Evolutionary conservation across 805 yeast species (phyloP).

Genomic region (Wickerhamiella siamensis): DNA sequence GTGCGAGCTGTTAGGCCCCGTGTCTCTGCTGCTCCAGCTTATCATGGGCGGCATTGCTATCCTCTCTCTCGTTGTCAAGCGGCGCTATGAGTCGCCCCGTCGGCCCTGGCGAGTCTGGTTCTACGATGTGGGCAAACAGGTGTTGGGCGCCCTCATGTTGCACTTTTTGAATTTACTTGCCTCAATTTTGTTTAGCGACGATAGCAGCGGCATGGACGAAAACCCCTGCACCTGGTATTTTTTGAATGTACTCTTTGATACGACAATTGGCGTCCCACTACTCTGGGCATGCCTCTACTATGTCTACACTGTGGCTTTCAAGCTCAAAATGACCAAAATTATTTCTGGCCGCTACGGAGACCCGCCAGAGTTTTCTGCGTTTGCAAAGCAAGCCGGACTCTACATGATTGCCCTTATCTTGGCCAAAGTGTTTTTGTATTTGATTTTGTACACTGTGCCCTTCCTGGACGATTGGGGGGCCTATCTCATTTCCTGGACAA

Average conservation of each 20-base stretch:
- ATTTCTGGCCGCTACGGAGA: constrained; percentile 49
- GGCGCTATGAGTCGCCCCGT: constrained; percentile 68
- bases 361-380: constrained; percentile 50
- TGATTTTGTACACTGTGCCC: constrained; percentile 48
- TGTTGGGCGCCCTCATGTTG: constrained; percentile 72
- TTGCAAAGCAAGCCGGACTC: constrained; percentile 53
- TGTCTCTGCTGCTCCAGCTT: constrained; percentile 65
- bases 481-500: constrained; percentile 67
- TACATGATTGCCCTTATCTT: constrained; percentile 47
- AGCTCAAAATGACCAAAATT: constrained; percentile 29
- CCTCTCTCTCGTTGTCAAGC: constrained; percentile 55
- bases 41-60: constrained; percentile 65
- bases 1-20: constrained; percentile 71
- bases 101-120: constrained; percentile 83
- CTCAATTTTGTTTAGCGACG: constrained; percentile 38
- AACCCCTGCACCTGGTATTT: constrained; percentile 95
- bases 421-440: constrained; percentile 48
- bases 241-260: constrained; percentile 72
- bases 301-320: constrained; percentile 30
- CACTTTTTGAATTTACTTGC: constrained; percentile 64
- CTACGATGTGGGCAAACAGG: constrained; percentile 80
- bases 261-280: constrained; percentile 85
- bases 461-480: constrained; percentile 57
- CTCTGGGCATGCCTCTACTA: constrained; percentile 39
- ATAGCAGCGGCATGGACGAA: constrained; percentile 29